Base-by-base conservation (phyloP, 805 yeast species). In the Wickerhamiella shivajii region DNA sequence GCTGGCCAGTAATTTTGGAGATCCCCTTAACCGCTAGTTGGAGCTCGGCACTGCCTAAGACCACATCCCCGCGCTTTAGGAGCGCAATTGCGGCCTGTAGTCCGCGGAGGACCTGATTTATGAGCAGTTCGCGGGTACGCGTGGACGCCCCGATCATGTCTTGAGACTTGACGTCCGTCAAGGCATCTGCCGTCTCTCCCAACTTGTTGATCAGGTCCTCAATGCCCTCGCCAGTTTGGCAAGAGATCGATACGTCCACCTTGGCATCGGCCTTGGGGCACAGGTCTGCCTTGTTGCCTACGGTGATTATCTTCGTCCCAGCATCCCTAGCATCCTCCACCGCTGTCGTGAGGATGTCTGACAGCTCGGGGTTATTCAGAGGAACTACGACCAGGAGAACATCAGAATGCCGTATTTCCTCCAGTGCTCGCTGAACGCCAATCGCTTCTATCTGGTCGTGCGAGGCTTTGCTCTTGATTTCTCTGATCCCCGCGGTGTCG, bases 401-500 rank as follows among this genome's bases (percentile, higher is more conserved):
- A 51, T 90, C 90, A 19, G 92, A 71, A 6, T 57, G 55, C 6
- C 56, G 45, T 1, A 85, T 64, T 42, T 69, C 71, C 15, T 52
- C 53, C 37, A 69, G 71, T 0, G 97, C 93, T 32, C 90, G 61
- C 39, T 65, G 64, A 4, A 90, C 84, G 0, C 98, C 98, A 50
- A 83, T 78, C 7, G 53, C 53, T 46, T 83, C 95, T 20, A 83
- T 75, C 5, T 50, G 47, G 43, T 77, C 90, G 4, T 36, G 26
- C 2, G 28, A 38, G 3, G 23, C 18, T 4, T 17, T 15, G 2
- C 31, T 33, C 7, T 29, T 26, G 2, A 47, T 18, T 3, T 45
- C 46, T 3, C 97, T 56, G 4, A 90, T 68, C 0, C 98, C 98
- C 0, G 98, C 98, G 1, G 97, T 85, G 51, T 90, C 98, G 3